Conservation (phyloP, 2,329 filamentous ascomycete species). For the Thyridium curvatum region DNA sequence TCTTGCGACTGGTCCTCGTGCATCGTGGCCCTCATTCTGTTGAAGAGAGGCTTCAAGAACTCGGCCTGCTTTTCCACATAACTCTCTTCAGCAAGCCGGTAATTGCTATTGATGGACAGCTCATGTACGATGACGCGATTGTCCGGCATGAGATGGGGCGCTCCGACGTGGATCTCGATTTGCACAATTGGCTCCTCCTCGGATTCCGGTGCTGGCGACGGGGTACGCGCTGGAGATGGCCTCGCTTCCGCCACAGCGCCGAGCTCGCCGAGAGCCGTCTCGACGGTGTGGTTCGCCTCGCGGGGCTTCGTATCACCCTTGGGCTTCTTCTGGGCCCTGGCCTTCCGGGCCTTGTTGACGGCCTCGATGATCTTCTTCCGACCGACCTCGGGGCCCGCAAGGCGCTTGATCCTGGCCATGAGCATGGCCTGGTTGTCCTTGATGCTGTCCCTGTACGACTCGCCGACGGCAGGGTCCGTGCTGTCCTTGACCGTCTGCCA, state of each 20-base stretch:
- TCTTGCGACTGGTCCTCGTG: constrained; percentile 57
- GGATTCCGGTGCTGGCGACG: constrained; percentile 5
- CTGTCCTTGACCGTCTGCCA: constrained; percentile 78
- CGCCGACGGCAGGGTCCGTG: constrained; percentile 64
- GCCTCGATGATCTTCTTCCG: constrained; percentile 69
- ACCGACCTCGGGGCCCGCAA: constrained; percentile 66
- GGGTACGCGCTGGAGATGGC: constrained; percentile 1
- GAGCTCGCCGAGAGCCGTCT: constrained; percentile 31
- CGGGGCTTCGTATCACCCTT: constrained; percentile 66
- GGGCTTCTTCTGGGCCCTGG: constrained; percentile 57
- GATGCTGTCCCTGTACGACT: constrained; percentile 74
- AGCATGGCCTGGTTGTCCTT: constrained; percentile 75
- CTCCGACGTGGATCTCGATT: constrained; percentile 33
- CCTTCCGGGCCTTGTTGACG: constrained; percentile 63
- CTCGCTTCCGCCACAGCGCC: constrained; percentile 26
- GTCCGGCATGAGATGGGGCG: constrained; percentile 48
- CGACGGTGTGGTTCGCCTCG: constrained; percentile 44
- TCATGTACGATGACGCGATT: constrained; percentile 75
- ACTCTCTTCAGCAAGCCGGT: constrained; percentile 59
- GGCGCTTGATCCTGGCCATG: constrained; percentile 71
- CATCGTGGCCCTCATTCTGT: constrained; percentile 59
- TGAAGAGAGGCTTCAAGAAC: constrained; percentile 41
- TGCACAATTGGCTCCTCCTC: constrained; percentile 28
- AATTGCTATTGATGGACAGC: constrained; percentile 72
- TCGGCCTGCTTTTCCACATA: constrained; percentile 50